Evolutionary conservation across 805 yeast species (phyloP).

Genomic region (Kregervanrija delftensis): DNA sequence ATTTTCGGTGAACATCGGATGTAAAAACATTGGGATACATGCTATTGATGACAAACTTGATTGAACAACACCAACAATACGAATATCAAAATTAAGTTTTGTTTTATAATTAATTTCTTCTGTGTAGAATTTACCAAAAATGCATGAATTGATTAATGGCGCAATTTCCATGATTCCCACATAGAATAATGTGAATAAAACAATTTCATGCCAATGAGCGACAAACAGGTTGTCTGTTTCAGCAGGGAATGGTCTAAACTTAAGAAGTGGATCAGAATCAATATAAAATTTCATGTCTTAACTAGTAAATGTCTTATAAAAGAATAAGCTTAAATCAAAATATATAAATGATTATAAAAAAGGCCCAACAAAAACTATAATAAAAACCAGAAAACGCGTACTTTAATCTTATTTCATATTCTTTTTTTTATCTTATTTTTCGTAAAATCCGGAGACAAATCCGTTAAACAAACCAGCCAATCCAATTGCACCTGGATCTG

Average conservation of each 20-base stretch:
- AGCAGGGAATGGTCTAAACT: constrained; percentile 39
- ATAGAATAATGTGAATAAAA: constrained; percentile 55
- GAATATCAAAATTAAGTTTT: constrained; percentile 79
- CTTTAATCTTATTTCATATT: too few species aligned
- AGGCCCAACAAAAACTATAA: too few species aligned
- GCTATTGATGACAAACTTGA: constrained; percentile 55
- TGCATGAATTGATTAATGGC: constrained; percentile 38
- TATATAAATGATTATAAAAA: too few species aligned
- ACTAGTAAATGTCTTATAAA: too few species aligned
- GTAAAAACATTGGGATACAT: constrained; percentile 60
- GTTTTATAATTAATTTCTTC: constrained; percentile 27
- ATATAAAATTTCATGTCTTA: constrained; percentile 15
- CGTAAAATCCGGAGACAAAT: constrained; percentile 20
- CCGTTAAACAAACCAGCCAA: constrained; percentile 37
- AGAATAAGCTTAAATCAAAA: too few species aligned
- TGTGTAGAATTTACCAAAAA: constrained; percentile 53
- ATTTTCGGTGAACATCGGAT: constrained; percentile 40
- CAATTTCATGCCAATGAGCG: constrained; percentile 73
- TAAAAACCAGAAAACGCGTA: too few species aligned
- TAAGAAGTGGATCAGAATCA: constrained; percentile 36
- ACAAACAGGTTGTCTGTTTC: constrained; percentile 35
- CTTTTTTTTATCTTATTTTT: too few species aligned
- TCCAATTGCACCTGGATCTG: constrained; percentile 96
- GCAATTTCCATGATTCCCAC: constrained; percentile 44
- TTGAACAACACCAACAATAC: constrained; percentile 83